These are phyloP conservation scores for Ceratobasidium sp. DNA, from an alignment of 1,284 basidiomycete genomes.

Conservation along the genomic window DNA sequence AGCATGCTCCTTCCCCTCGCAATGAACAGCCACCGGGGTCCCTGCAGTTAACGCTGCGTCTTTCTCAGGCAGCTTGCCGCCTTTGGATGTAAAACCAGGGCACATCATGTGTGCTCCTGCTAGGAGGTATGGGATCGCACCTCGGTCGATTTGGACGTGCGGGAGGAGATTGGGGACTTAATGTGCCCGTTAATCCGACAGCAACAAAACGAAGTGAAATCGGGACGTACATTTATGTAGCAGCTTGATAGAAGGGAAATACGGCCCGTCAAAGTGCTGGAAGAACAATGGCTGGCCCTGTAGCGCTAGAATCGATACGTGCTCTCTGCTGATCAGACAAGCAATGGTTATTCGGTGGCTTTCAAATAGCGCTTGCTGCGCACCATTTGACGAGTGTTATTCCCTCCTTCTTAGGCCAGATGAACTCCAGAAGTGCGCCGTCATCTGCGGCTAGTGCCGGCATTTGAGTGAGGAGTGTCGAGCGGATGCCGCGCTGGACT, in stretches of 20 bases:
- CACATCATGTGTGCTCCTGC: slow-evolving; percentile 97
- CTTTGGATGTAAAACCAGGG: slow-evolving; percentile 92
- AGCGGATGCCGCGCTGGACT: slow-evolving; percentile 89
- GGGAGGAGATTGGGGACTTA: slow-evolving; percentile 93
- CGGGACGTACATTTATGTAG: slow-evolving; percentile 86
- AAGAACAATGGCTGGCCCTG: slow-evolving; percentile 91
- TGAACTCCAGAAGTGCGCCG: slow-evolving; percentile 82
- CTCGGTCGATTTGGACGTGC: slow-evolving; percentile 90
- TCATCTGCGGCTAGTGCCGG: slow-evolving; percentile 67
- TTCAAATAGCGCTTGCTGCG: neutral
- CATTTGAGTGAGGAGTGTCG: slow-evolving; percentile 84
- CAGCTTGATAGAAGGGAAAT: slow-evolving; percentile 87
- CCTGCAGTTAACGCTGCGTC: slow-evolving; percentile 74
- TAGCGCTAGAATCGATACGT: slow-evolving; percentile 91
- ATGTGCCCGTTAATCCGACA: slow-evolving; percentile 22
- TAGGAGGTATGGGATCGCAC: slow-evolving; percentile 97
- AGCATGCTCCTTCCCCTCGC: slow-evolving; percentile 96
- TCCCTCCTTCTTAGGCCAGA: slow-evolving; percentile 99
- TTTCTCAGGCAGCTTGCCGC: slow-evolving; percentile 85
- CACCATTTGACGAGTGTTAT: slow-evolving; percentile 95
- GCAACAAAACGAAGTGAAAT: slow-evolving; percentile 18
- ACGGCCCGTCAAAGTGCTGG: slow-evolving; percentile 96
- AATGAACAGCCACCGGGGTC: slow-evolving; percentile 85
- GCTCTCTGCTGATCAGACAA: slow-evolving; percentile 79
- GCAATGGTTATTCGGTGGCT: slow-evolving; percentile 40